A percentile compares a stretch with the other conserved stretches of the same genome.
phyloP scores from a whole-genome alignment of 2,329 filamentous ascomycete genomes.

The Knoxdaviesia proteae region DNA sequence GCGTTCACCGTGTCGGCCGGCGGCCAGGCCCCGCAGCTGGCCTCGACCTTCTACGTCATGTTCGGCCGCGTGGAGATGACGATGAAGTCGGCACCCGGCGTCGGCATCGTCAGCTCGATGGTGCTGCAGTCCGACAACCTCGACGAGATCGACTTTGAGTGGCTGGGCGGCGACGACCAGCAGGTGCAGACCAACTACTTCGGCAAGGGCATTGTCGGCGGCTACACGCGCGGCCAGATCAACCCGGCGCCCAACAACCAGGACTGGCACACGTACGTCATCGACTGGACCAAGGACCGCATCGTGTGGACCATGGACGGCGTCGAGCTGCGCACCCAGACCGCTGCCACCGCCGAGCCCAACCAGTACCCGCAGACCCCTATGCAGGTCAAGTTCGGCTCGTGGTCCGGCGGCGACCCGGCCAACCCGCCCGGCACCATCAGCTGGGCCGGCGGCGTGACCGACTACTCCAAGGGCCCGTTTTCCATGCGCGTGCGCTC shows the following conservation, averaged over 20 bases:
- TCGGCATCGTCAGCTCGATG: slow-evolving; percentile 80
- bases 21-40: slow-evolving; percentile 71
- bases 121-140: slow-evolving; percentile 80
- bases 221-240: slow-evolving; percentile 75
- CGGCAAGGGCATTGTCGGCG: slow-evolving; percentile 67
- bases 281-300: slow-evolving; percentile 77
- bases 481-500: slow-evolving; percentile 71
- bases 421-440: slow-evolving; percentile 66
- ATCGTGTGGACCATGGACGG: slow-evolving; percentile 77
- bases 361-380: slow-evolving; percentile 84
- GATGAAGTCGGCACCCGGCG: slow-evolving; percentile 70
- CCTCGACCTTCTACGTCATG: slow-evolving; percentile 96
- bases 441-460: slow-evolving; percentile 69
- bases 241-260: slow-evolving; percentile 52
- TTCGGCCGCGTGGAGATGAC: slow-evolving; percentile 78
- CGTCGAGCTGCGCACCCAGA: slow-evolving; percentile 55
- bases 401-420: slow-evolving; percentile 81
- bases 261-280: slow-evolving; percentile 64
- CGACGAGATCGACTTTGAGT: slow-evolving; percentile 96
- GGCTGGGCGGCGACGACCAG: slow-evolving; percentile 56
- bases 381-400: slow-evolving; percentile 81
- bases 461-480: slow-evolving; percentile 65
- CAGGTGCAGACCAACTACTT: slow-evolving; percentile 97
- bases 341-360: slow-evolving; percentile 42
- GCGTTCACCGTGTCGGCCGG: slow-evolving; percentile 58